Evolutionary conservation across 305 asterid genomes (phyloP), one percentile per base, ranked within the genome.

Genomic region (Rubia peregrina): DNA sequence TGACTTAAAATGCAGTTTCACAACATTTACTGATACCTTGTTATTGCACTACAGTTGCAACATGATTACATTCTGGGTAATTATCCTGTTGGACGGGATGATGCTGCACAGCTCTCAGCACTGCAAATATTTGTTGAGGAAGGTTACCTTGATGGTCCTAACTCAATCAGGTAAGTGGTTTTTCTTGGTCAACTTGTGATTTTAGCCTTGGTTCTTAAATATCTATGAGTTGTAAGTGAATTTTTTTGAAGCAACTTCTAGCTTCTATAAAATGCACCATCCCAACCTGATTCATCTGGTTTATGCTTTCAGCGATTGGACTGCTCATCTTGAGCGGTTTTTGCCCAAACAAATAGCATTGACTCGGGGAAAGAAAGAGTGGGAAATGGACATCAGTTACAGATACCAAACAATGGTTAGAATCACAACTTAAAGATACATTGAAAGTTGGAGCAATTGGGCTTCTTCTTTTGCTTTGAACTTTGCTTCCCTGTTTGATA

Each of bases 61-160:
- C 98, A 94, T 73, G 98, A 94, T 84, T 94, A 94, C 80, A 88
- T 87, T 43, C 70, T 85, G 53, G 97, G 99, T 36, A 91, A 89
- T 83, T 94, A 94, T 80, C 99, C 99, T 49, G 89, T 94, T 77
- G 99, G 99, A 78, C 91, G 84, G 84, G 98, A 91, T 74, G 98
- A 91, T 87, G 97, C 96, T 53, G 97, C 98, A 65, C 98, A 91
- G 83, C 83, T 94, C 51, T 91, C 95, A 59, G 97, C 92, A 26
- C 79, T 94, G 79, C 98, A 94, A 76, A 94, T 87, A 72, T 73
- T 89, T 72, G 98, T 91, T 78, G 98, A 93, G 81, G 84, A 86
- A 79, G 96, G 97, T 74, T 93, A 70, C 78, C 83, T 88, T 71
- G 87, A 75, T 74, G 85, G 90, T 80, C 96, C 96, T 0, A 96